Conservation (phyloP, 2,329 filamentous ascomycete genomes). For the Ophiostoma ulmi region DNA sequence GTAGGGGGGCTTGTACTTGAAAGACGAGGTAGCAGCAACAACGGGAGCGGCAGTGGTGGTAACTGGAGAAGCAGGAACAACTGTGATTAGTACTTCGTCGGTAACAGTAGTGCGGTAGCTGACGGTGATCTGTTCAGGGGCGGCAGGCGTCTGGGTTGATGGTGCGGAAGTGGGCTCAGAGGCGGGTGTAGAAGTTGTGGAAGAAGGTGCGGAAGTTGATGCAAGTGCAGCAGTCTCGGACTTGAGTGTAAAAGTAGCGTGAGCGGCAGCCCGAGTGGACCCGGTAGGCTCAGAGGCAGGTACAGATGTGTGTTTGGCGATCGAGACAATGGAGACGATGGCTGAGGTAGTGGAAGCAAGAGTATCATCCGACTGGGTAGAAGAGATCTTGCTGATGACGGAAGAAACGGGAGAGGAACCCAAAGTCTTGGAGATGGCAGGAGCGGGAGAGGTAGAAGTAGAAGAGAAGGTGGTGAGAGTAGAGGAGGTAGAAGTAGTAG, state of each 20-base stretch:
- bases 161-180: background rate
- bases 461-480: background rate
- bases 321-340: too few species aligned
- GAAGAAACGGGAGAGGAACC: background rate
- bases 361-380: slow-evolving; percentile 4
- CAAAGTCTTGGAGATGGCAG: background rate
- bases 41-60: slow-evolving; percentile 3
- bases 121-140: background rate
- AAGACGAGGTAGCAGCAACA: background rate
- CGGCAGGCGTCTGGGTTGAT: background rate
- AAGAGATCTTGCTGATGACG: background rate
- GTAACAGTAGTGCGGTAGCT: slow-evolving; percentile 17
- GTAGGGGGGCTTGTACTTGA: slow-evolving; percentile 8
- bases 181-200: background rate
- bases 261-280: background rate
- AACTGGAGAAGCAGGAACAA: slow-evolving; percentile 20
- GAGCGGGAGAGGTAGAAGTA: slow-evolving; percentile 9
- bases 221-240: background rate
- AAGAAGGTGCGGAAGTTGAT: background rate
- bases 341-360: background rate
- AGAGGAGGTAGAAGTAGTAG: background rate
- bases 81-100: slow-evolving; percentile 23
- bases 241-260: background rate
- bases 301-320: background rate
- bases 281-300: background rate